Base-by-base conservation (phyloP, 768 basidiomycete species). In the Podaxis sp. region DNA sequence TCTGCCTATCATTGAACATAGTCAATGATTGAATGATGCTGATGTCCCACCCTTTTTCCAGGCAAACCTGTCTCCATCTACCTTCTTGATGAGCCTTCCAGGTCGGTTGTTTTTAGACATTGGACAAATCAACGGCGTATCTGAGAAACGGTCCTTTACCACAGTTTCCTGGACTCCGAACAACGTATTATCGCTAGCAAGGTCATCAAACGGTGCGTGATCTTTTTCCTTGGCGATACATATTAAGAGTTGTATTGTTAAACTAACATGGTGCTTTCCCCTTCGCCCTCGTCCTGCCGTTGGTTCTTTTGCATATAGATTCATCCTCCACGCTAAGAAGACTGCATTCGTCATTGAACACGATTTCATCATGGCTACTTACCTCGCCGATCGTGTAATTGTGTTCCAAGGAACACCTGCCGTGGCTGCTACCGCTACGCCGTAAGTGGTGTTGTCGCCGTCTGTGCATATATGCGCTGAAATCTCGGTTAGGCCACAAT, bases 361-460 rank as follows among this genome's bases (percentile, higher is more conserved):
- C 87, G 96, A 98, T 80, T 98, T 99, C 76, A 97, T 98, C 80
- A 98, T 98, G 96, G 96, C 96, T 3, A 98, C 96, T 2, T 98
- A 99, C 76, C 91, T 99, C 60, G 96, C 97, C 46, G 97, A 99
- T 73, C 91, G 96, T 51, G 94, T 97, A 69, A 94, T 96, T 63
- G 94, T 96, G 12, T 96, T 94, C 68, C 89, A 91, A 72, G 93
- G 93, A 41, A 75, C 86, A 68, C 96, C 97, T 5, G 96, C 95
- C 46, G 75, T 95, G 55, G 58, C 89, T 55, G 96, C 97, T 17
- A 96, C 89, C 43, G 97, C 97, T 19, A 91, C 92, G 25, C 93
- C 90, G 93, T 96, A 73, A 70, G 90, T 82, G 17, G 63, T 40
- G 43, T 40, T 19, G 58, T 59, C 24, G 13, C 50, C 27, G 40